Conservation (phyloP, 192 early-diverging fungal species). For the Umbelopsis ramanniana region DNA sequence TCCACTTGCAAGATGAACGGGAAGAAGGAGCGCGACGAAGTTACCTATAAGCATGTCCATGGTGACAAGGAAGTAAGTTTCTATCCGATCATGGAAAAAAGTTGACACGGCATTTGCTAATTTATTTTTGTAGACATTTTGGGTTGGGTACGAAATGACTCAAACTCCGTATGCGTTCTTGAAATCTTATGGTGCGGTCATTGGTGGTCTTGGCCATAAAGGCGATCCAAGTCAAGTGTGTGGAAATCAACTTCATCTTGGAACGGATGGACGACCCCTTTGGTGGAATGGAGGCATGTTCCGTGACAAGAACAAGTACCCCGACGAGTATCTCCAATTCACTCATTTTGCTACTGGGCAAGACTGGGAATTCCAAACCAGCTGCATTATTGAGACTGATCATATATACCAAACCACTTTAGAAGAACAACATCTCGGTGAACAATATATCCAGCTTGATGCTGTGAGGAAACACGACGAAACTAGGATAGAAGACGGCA, state of each 20-base stretch:
- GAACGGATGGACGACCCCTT: constrained; percentile 39
- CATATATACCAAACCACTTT: constrained; percentile 23
- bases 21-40: constrained; percentile 50
- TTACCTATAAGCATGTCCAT: constrained; percentile 50
- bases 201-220: constrained; percentile 50
- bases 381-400: constrained; percentile 47
- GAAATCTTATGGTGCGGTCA: constrained; percentile 51
- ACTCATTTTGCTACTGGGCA: constrained; percentile 45
- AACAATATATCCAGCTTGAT: constrained; percentile 26
- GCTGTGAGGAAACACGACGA: constrained; percentile 14
- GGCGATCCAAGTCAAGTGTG: constrained; percentile 41
- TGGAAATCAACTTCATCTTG: constrained; percentile 52
- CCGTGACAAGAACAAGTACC: constrained; percentile 49
- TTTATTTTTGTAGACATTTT: constrained; percentile 49
- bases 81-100: neutral
- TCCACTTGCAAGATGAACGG: constrained; percentile 61
- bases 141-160: constrained; percentile 66
- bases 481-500: constrained; percentile 14
- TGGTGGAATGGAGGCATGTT: constrained; percentile 61
- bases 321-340: constrained; percentile 42
- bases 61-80: constrained; percentile 68
- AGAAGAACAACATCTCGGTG: constrained; percentile 17
- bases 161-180: constrained; percentile 58
- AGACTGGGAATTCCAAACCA: constrained; percentile 48
- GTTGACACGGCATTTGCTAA: neutral